phyloP scores from a whole-genome alignment of 495 filamentous ascomycete species.

The Neurospora pannonica region DNA sequence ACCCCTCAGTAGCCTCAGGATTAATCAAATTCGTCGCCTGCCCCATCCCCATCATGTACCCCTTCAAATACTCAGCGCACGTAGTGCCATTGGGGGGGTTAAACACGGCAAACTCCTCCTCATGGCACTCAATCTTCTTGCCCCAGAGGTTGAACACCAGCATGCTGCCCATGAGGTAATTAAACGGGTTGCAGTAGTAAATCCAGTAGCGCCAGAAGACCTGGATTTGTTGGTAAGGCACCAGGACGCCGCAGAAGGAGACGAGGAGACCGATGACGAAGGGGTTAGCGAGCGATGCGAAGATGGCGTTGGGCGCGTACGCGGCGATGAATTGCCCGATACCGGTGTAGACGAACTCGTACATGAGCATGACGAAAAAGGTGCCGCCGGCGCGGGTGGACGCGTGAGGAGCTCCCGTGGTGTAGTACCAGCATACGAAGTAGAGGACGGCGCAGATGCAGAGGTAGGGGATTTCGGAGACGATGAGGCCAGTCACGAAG shows the following conservation, averaged over 20 bases:
- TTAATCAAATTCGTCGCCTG: slow-evolving; percentile 26
- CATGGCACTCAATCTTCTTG: slow-evolving; percentile 5
- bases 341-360: slow-evolving; percentile 38
- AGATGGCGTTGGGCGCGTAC: slow-evolving; percentile 45
- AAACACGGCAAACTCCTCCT: slow-evolving; percentile 15
- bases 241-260: slow-evolving; percentile 46
- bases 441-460: slow-evolving; percentile 47
- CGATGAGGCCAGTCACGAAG: slow-evolving; percentile 39
- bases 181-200: slow-evolving; percentile 49
- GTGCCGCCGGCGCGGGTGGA: slow-evolving; percentile 33
- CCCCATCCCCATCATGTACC: slow-evolving; percentile 20
- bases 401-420: slow-evolving; percentile 37
- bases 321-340: slow-evolving; percentile 37
- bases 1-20: slow-evolving; percentile 34
- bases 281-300: slow-evolving; percentile 43
- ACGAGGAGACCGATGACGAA: slow-evolving; percentile 41
- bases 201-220: slow-evolving; percentile 38
- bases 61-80: slow-evolving; percentile 17
- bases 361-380: slow-evolving; percentile 38
- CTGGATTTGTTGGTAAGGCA: slow-evolving; percentile 41
- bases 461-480: slow-evolving; percentile 51
- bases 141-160: slow-evolving; percentile 16
- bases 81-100: slow-evolving; percentile 16
- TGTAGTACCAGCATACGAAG: slow-evolving; percentile 53
- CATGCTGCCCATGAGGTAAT: slow-evolving; percentile 41